Evolutionary conservation across 257 asterid genomes (phyloP).

Genomic region (Penstemon barbatus): DNA sequence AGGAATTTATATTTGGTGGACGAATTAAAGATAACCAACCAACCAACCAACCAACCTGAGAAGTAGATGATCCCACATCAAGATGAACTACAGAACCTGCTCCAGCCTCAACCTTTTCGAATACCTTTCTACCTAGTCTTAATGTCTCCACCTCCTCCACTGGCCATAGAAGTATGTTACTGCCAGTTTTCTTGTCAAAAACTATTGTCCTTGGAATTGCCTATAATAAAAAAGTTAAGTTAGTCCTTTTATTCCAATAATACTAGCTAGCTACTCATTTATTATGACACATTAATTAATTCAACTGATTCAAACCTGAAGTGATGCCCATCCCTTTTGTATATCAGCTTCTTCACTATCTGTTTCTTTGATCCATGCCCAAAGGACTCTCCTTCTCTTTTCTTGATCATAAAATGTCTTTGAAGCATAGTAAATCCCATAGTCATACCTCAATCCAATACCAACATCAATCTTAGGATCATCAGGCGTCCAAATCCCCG

Average conservation of each 20-base stretch:
- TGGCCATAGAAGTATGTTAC: conserved; percentile 76
- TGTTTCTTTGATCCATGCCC: conserved; percentile 87
- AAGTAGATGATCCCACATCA: conserved; percentile 47
- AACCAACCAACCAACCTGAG: too few species aligned
- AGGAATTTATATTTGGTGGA: not conserved
- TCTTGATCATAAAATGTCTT: conserved; percentile 75
- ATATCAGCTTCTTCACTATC: conserved; percentile 69
- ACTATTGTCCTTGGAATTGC: conserved; percentile 70
- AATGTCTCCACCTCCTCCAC: conserved; percentile 68
- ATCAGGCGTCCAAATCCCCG: conserved; percentile 64
- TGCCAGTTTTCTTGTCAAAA: conserved; percentile 58
- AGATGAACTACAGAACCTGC: conserved; percentile 56
- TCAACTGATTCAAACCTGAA: conserved; percentile 37
- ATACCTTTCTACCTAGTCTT: conserved; percentile 40
- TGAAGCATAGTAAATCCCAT: conserved; percentile 77
- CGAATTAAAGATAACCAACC: too few species aligned
- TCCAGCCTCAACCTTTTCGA: conserved; percentile 38
- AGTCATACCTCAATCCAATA: conserved; percentile 74
- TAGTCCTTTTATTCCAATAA: too few species aligned
- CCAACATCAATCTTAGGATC: conserved; percentile 60
- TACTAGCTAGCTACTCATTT: too few species aligned
- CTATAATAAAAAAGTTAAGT: conserved; percentile 26
- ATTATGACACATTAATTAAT: too few species aligned
- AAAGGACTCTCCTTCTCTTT: conserved; percentile 63
- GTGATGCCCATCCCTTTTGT: conserved; percentile 78